Evolutionary conservation across 2,329 filamentous ascomycete genomes (phyloP), one percentile per base, ranked within the genome.

Genomic region (Talaromyces atroroseus): DNA sequence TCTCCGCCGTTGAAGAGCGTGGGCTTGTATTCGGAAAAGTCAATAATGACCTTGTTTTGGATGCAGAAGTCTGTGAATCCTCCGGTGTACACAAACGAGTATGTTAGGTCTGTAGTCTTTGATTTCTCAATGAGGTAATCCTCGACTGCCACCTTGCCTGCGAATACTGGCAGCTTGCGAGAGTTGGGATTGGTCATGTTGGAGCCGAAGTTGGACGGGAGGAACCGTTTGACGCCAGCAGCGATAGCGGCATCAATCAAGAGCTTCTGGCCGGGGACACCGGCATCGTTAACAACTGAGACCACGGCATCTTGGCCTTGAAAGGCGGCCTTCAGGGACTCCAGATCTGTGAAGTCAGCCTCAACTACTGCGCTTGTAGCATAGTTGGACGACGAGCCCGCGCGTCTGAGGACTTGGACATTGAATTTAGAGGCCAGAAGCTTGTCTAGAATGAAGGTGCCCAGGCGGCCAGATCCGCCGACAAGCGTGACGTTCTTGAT

Each of bases 231-330:
- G 7, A 87, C 83, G 1, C 82, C 81, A 1, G 82, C 82, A 6
- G 77, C 76, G 32, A 82, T 71, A 32, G 83, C 79, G 0, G 83
- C 85, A 26, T 86, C 79, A 47, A 86, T 75, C 46, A 86, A 71
- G 14, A 71, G 71, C 48, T 72, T 72, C 63, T 84, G 82, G 1
- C 78, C 67, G 1, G 65, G 66, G 16, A 76, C 23, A 6, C 57
- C 60, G 2, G 60, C 48, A 5, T 32, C 51, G 5, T 57, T 42
- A 38, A 65, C 52, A 29, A 58, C 52, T 1, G 64, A 66, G 23
- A 67, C 62, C 2, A 66, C 58, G 11, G 58, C 63, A 36, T 66
- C 59, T 44, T 62, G 58, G 2, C 58, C 60, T 53, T 59, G 46
- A 24, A 67, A 58, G 2, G 59, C 63, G 38, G 65, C 57, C 14